Evolutionary conservation across 2,329 filamentous ascomycete genomes (phyloP).

Genomic region (Phialophora verrucosa): DNA sequence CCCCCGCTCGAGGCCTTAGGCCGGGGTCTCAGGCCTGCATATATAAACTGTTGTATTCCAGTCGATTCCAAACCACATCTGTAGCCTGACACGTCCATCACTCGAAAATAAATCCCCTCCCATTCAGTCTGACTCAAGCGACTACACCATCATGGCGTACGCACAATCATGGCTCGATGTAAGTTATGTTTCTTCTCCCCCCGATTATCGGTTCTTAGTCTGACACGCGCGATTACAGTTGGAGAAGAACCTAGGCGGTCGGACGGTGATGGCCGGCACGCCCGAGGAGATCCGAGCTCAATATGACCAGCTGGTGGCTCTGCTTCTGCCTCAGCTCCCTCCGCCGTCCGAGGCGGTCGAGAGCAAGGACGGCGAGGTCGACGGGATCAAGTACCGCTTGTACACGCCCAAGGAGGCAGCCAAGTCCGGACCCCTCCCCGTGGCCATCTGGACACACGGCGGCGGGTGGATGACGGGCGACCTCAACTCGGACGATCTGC

Average conservation of each 20-base stretch:
- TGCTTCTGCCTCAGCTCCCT: conserved; percentile 33
- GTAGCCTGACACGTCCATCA: too few relatives aligned
- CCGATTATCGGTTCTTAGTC: background rate
- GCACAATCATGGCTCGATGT: conserved; percentile 36
- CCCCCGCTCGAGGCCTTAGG: background rate
- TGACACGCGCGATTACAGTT: conserved; percentile 16
- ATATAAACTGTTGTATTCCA: background rate
- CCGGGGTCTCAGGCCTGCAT: background rate
- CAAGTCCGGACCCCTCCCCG: conserved; percentile 34
- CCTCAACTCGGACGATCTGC: conserved; percentile 46
- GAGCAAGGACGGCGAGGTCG: conserved; percentile 35
- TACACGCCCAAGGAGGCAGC: conserved; percentile 36
- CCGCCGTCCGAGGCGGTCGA: conserved; percentile 35
- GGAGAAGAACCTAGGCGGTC: conserved; percentile 35
- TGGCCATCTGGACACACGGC: conserved; percentile 38
- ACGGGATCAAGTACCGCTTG: conserved; percentile 36
- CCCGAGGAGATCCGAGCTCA: conserved; percentile 33
- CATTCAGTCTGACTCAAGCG: background rate
- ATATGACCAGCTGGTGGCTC: conserved; percentile 30
- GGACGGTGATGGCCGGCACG: conserved; percentile 32
- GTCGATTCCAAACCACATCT: background rate
- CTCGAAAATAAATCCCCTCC: background rate
- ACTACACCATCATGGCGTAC: conserved; percentile 29
- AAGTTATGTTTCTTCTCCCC: conserved; percentile 21
- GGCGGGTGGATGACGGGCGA: conserved; percentile 45